Percentiles rank a stretch among this genome's conserved stretches.
phyloP scores from a whole-genome alignment of 345 rosid genomes.

The Eucalyptus pumila region DNA sequence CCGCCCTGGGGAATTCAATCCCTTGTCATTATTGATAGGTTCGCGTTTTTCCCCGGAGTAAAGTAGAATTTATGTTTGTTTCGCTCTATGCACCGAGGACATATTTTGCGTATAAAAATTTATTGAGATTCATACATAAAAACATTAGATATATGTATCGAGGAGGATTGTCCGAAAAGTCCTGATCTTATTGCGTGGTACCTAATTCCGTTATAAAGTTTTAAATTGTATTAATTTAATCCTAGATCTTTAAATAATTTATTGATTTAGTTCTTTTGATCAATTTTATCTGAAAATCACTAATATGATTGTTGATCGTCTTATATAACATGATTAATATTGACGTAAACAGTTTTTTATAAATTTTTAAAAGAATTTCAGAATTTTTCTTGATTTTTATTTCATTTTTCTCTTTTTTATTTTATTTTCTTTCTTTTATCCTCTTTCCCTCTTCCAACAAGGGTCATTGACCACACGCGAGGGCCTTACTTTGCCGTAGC shows the following conservation, averaged over 20 bases:
- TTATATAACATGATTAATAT: background rate
- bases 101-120: background rate
- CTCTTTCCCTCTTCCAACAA: background rate
- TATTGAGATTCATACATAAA: background rate
- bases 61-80: background rate
- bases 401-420: background rate
- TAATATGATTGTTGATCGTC: fast-evolving
- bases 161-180: background rate
- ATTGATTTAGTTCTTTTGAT: background rate
- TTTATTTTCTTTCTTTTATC: background rate
- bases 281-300: background rate
- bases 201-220: fast-evolving
- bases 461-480: background rate
- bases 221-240: background rate
- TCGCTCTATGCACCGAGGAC: background rate
- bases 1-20: background rate
- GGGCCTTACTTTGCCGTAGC: background rate
- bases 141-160: background rate
- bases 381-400: background rate
- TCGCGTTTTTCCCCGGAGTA: background rate
- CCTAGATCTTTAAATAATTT: fast-evolving
- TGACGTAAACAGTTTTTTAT: too few relatives aligned
- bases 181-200: fast-evolving
- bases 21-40: background rate
- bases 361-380: background rate